phyloP scores from a whole-genome alignment of 129 eudicot genomes.

The Flaveria sonorensis region DNA sequence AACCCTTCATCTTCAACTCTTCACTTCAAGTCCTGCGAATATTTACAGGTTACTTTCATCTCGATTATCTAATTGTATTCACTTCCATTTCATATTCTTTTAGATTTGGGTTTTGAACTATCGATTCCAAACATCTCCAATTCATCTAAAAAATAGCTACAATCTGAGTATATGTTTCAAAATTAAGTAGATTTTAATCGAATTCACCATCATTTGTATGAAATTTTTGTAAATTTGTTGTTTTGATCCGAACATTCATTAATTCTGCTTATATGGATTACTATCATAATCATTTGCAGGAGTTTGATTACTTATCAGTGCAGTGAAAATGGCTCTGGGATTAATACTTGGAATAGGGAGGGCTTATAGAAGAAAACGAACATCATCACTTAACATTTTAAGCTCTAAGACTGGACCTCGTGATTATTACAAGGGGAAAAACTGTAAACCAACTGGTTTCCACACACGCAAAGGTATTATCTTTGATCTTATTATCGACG shows the following conservation, averaged over 20 bases:
- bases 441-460: constrained; percentile 93
- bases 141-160: not conserved
- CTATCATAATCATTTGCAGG: not conserved
- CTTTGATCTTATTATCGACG: not conserved
- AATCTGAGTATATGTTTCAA: too few relatives aligned
- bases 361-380: constrained; percentile 69
- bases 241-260: not conserved
- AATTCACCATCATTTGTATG: not conserved
- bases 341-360: constrained; percentile 77
- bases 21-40: not conserved
- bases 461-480: constrained; percentile 88
- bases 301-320: constrained; percentile 13
- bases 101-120: not conserved
- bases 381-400: constrained; percentile 79
- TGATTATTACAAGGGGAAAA: constrained; percentile 87
- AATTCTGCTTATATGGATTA: not conserved
- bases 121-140: not conserved
- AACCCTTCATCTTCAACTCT: not conserved
- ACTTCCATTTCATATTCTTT: not conserved
- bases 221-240: too few relatives aligned
- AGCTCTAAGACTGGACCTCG: constrained; percentile 73
- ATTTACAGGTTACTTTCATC: constrained; percentile 12
- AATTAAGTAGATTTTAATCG: not conserved
- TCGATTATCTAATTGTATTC: not conserved
- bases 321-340: constrained; percentile 67